phyloP scores from a whole-genome alignment of 2,329 filamentous ascomycete genomes.

The Chrysoporthe deuterocubensis region DNA sequence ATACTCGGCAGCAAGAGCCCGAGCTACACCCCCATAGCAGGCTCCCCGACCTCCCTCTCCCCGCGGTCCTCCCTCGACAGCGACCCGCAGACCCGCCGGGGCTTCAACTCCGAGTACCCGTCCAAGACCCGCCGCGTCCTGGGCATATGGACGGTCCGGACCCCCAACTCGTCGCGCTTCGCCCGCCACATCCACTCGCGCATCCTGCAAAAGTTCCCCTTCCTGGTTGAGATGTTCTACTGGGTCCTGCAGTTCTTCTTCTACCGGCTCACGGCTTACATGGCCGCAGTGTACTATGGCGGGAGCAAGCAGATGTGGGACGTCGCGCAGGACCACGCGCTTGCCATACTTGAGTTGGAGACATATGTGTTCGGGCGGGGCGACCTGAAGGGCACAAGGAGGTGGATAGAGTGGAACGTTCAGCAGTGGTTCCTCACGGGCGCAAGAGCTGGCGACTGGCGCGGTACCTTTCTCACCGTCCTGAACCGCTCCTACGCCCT shows the following conservation, averaged over 20 bases:
- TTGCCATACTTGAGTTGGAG: constrained; percentile 49
- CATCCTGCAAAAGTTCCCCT: constrained; percentile 66
- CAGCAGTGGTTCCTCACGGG: constrained; percentile 49
- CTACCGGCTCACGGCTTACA: constrained; percentile 62
- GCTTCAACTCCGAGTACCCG: constrained; percentile 34
- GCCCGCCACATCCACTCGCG: constrained; percentile 60
- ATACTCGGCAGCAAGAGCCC: constrained; percentile 33
- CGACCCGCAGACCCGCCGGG: constrained; percentile 28
- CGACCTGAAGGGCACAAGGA: constrained; percentile 35
- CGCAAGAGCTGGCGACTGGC: constrained; percentile 42
- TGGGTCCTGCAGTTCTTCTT: constrained; percentile 69
- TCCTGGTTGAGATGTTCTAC: constrained; percentile 75
- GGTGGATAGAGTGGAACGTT: constrained; percentile 48
- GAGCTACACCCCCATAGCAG: constrained; percentile 19
- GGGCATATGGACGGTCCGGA: constrained; percentile 42
- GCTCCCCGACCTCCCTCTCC: constrained; percentile 26
- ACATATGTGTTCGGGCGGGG: constrained; percentile 34
- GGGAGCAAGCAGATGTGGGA: constrained; percentile 47
- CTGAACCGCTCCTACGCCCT: constrained; percentile 54
- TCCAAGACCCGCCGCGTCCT: constrained; percentile 37
- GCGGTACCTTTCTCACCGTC: constrained; percentile 44
- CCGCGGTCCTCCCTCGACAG: constrained; percentile 29
- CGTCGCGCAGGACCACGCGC: constrained; percentile 48
- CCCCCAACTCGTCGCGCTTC: constrained; percentile 63
- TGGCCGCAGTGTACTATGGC: constrained; percentile 55